Evolutionary conservation across 2,329 filamentous ascomycete species (phyloP), one percentile per base, ranked within the genome.

Genomic region (Apiospora malaysiana): DNA sequence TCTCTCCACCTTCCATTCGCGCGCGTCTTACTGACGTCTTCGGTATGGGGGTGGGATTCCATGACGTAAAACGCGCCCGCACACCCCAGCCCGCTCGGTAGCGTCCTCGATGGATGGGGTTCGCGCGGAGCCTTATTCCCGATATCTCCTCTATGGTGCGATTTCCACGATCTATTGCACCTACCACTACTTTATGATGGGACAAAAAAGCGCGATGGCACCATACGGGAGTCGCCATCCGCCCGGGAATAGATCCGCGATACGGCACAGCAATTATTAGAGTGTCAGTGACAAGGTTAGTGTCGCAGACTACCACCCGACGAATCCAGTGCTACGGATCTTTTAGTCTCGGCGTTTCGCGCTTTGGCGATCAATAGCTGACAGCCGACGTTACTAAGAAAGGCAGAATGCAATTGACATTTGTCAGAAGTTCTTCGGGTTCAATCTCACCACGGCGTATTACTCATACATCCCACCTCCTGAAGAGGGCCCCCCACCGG

Each of bases 311-410:
- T 10, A 37, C 8, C 51, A 59, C 27, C 23, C 23, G 6, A 6
- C 18, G 7, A 25, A 14, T 7, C 27, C 6, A 32, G 25, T 1
- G 51, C 16, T 21, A 21, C 32, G 16, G 32, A 3, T 3, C 16
- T 21, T 16, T 32, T 59, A 59, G 51, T 21, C 51, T 59, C 51
- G 51, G 51, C 21, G 51, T 27, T 59, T 59, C 51, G 51, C 51
- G 51, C 25, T 59, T 59, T 59, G 51, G 51, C 4, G 51, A 18
- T 27, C 4, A 5, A 56, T 14, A 14, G 42, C 14, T 6, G 16
- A 7, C 27, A 4, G 18, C 10, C 47, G 23, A n/a, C 47, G 16
- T 37, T 37, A 59, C 51, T 59, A 37, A 59, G 37, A 37, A 59
- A 59, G 51, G 51, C 16, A 37, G 37, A 21, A 2, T 8, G 7